Evolutionary conservation across 257 asterid species (phyloP), one percentile per base, ranked within the genome.

Genomic region (Solanum chilense): DNA sequence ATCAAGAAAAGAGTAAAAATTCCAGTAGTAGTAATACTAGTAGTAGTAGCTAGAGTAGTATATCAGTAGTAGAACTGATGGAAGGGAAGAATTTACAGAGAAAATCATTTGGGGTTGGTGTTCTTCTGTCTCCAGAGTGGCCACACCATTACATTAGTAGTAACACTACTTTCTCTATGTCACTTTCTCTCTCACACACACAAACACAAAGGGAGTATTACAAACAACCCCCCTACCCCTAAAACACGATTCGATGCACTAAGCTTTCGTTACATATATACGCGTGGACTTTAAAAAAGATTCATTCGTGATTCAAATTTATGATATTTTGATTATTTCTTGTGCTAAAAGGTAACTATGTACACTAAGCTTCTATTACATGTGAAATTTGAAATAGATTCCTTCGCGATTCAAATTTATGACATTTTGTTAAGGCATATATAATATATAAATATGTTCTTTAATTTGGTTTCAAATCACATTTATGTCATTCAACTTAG

Each of bases 81-180:
- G 25, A 35, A 39, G 58, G 9, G 64, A n/a, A 68, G 88, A 86
- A 86, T 86, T 86, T 86, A 71, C 88, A 73, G 88, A 86, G 84
- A 49, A 85, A 86, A 86, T 86, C 88, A 86, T 73, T 73, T 86
- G 84, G 69, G 41, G 84, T 73, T 60, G 68, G 87, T 60, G 82
- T 71, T 75, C 87, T 85, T 47, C 81, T 41, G 87, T 81, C 69
- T 80, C 85, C 85, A 80, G 85, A 80, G 85, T 80, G 85, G 85
- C 85, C 44, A 47, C 85, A 47, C 85, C 68, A 49, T 81, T 49
- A 81, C 45, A 81, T 81, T 81, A 49, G 45, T 81, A 49, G 45
- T 49, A 81, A 29, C 64, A 49, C 81, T 85, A 64, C 78, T 71
- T 85, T 85, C 60, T 85, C 33, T 70, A 15, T 70, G 70, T 47